Conservation (phyloP, 2,329 filamentous ascomycete genomes). For the Xylaria multiplex region DNA sequence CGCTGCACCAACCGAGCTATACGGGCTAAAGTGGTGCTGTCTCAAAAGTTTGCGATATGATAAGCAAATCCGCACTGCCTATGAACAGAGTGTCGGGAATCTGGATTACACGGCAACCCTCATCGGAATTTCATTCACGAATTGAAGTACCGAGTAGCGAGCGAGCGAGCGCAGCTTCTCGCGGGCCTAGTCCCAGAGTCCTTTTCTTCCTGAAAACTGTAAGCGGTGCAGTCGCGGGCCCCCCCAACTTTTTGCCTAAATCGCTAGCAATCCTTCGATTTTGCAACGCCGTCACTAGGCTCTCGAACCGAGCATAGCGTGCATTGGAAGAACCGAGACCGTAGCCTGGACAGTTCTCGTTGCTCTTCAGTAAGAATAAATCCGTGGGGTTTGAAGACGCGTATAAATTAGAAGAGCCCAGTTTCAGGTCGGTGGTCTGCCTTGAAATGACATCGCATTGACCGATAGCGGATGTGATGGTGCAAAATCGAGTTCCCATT, state of each 20-base stretch:
- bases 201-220: constrained; percentile 33
- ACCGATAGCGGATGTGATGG: not conserved
- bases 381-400: constrained; percentile 6
- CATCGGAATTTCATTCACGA: not conserved
- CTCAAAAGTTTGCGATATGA: constrained; percentile 13
- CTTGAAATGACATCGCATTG: constrained; percentile 1
- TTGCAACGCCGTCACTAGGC: constrained; percentile 26
- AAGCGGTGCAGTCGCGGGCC: constrained; percentile 37
- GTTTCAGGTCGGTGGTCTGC: constrained; percentile 6
- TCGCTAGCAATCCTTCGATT: constrained; percentile 40
- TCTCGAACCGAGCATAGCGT: not conserved
- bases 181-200: constrained; percentile 31
- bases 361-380: not conserved
- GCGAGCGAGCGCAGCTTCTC: constrained; percentile 7
- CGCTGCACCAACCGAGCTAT: constrained; percentile 8
- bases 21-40: constrained; percentile 26
- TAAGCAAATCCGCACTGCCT: constrained; percentile 15
- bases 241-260: constrained; percentile 46
- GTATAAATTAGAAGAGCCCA: constrained; percentile 2
- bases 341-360: constrained; percentile 3
- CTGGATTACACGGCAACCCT: constrained; percentile 4
- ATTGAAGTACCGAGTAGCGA: constrained; percentile 10
- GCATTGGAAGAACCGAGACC: constrained; percentile 2
- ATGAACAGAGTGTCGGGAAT: not conserved
- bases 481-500: constrained; percentile 3